A percentile compares a stretch with the other conserved stretches of the same genome.
Evolutionary conservation across 352 stramenopile genomes (phyloP).

Genomic region (Stephanocyclus meneghinianus): DNA sequence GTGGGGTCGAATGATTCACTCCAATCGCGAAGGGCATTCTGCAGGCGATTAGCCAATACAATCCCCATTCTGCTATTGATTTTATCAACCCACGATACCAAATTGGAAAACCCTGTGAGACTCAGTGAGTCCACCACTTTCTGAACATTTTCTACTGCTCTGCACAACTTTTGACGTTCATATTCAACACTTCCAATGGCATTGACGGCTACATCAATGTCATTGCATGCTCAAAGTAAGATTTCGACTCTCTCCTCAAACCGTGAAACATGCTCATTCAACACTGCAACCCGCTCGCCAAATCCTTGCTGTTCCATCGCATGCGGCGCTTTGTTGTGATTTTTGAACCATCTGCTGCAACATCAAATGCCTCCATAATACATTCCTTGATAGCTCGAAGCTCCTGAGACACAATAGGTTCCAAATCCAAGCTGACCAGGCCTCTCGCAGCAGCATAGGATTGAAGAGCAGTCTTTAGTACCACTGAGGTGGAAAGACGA

Average conservation of each 20-base stretch:
- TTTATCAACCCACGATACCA: slow-evolving; percentile 89
- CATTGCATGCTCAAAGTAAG: slow-evolving; percentile 89
- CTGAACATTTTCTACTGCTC: slow-evolving; percentile 88
- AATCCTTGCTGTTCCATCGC: slow-evolving; percentile 76
- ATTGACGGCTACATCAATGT: slow-evolving; percentile 90
- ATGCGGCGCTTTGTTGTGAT: slow-evolving; percentile 63
- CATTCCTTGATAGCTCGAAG: slow-evolving; percentile 76
- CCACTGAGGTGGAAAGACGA: slow-evolving; percentile 78
- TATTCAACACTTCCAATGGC: slow-evolving; percentile 78
- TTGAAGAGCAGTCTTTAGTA: slow-evolving; percentile 93
- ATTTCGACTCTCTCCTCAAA: slow-evolving; percentile 98
- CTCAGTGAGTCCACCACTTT: slow-evolving; percentile 92
- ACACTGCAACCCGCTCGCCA: slow-evolving; percentile 76
- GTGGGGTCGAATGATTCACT: slow-evolving; percentile 52
- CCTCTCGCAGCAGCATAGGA: slow-evolving; percentile 86
- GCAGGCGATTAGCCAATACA: slow-evolving; percentile 85
- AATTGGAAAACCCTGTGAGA: slow-evolving; percentile 91
- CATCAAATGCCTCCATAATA: slow-evolving; percentile 82
- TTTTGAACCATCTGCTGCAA: slow-evolving; percentile 63
- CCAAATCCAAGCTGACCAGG: slow-evolving; percentile 69
- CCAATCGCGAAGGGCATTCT: slow-evolving; percentile 69
- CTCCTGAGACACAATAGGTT: slow-evolving; percentile 77
- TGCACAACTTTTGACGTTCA: slow-evolving; percentile 63
- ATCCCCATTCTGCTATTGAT: slow-evolving; percentile 87
- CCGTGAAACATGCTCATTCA: slow-evolving; percentile 90